Base-by-base conservation (phyloP, 768 basidiomycete species). In the Pleurotus ostreatus region DNA sequence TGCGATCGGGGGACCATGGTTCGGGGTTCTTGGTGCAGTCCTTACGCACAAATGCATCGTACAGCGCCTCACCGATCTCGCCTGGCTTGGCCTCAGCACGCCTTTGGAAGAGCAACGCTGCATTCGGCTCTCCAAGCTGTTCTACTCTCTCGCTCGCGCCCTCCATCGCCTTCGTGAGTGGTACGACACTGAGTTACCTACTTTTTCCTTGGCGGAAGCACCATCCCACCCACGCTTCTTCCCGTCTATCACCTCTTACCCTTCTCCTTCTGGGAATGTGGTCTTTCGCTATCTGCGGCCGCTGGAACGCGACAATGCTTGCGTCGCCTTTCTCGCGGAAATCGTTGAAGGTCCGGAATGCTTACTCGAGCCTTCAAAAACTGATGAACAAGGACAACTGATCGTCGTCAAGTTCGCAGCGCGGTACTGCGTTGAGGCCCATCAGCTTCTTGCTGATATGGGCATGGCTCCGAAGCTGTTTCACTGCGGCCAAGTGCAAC, bases 361-460 rank as follows among this genome's bases (percentile, higher is more conserved):
- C 2, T 23, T 23, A 23, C 22, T 23, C 22, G 4, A 13, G 1
- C 46, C 1, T 49, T 43, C 18, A n/a, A 49, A 15, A 23, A 23
- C 22, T 23, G 22, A 23, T 2, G 38, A 7, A 48, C 55, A 49
- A 34, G 18, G 30, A 41, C 34, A 44, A 9, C 30, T 41, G 0
- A 58, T 74, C 9, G 67, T 74, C 0, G 66, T 77, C 49, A 77
- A 75, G 58, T 77, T 77, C 44, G 70, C 68, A 40, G 59, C 61
- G 13, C 56, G 63, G 5, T 78, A 77, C 55, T 63, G 70, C 22
- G 57, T 11, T 6, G 65, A 62, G 5, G 70, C 63, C 0, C 76
- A 78, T 56, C 25, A 55, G 22, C 47, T 63, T 12, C 68, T 78
- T 55, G 73, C 71, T 1, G 30, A 52, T 0, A 12, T 56, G 6